Conservation (phyloP, 768 basidiomycete species). For the Trametes coccinea region DNA sequence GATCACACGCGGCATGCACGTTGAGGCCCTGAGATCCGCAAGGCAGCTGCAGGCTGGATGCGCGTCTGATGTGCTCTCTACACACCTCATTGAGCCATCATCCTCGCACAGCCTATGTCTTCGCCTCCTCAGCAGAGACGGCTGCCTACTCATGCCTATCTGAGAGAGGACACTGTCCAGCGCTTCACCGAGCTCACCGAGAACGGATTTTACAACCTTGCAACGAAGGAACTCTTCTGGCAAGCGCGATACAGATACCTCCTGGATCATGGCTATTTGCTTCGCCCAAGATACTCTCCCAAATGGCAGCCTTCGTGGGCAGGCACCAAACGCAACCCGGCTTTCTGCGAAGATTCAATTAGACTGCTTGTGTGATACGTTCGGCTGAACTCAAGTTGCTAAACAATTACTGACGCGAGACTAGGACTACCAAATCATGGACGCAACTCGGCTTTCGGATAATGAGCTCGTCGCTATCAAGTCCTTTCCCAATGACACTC, state of each 20-base stretch:
- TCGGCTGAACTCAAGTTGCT: neutral
- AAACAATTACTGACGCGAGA: neutral
- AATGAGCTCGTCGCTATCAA: constrained; percentile 23
- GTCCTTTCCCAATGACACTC: neutral
- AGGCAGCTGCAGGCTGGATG: no score
- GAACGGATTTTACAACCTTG: constrained; percentile 13
- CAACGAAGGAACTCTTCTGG: constrained; percentile 11
- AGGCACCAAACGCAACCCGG: constrained; percentile 6
- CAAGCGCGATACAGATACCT: constrained; percentile 17
- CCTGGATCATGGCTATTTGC: constrained; percentile 16
- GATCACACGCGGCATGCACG: no score
- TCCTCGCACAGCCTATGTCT: neutral
- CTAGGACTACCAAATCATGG: constrained; percentile 18
- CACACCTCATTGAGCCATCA: neutral
- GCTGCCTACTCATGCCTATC: constrained; percentile 10
- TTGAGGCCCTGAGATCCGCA: no score
- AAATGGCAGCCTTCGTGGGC: constrained; percentile 22
- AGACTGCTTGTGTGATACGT: neutral
- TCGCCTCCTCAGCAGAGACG: constrained; percentile 1
- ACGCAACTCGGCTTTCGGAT: constrained; percentile 17
- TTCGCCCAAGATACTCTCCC: constrained; percentile 23
- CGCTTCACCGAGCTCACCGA: neutral
- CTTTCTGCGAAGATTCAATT: constrained; percentile 14
- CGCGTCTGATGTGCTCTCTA: no score
- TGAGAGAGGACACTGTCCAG: neutral